phyloP scores from a whole-genome alignment of 371 early-diverging fungal species.

The Lichtheimia hyalospora region DNA sequence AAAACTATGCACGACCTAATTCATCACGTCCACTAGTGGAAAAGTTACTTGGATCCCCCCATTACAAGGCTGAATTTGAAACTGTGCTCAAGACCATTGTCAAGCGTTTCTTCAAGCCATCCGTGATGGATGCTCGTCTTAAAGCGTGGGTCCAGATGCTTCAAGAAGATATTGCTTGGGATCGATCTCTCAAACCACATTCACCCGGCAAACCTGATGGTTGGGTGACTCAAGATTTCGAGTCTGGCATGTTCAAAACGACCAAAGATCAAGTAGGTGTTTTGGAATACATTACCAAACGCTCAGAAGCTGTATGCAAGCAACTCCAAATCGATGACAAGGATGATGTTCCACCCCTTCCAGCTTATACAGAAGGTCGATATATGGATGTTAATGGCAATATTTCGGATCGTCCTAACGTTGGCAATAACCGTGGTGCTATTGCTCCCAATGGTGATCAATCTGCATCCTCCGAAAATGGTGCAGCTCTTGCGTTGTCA shows the following conservation, averaged over 20 bases:
- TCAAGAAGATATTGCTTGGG: slow-evolving; percentile 54
- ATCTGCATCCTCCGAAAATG: no score
- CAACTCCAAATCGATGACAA: slow-evolving; percentile 33
- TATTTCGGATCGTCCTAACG: background rate
- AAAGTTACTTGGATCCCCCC: slow-evolving; percentile 29
- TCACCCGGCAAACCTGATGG: slow-evolving; percentile 42
- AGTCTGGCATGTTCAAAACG: slow-evolving; percentile 37
- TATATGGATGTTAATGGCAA: background rate
- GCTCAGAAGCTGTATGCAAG: slow-evolving; percentile 23
- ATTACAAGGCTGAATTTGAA: slow-evolving; percentile 46
- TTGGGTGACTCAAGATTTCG: slow-evolving; percentile 41
- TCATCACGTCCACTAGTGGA: slow-evolving; percentile 35
- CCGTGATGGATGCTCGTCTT: slow-evolving; percentile 44
- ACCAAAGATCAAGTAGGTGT: slow-evolving; percentile 19
- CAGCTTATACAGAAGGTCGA: slow-evolving; percentile 29
- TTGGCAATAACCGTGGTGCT: no score
- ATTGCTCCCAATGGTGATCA: no score
- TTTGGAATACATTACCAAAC: slow-evolving; percentile 27
- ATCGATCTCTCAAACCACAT: slow-evolving; percentile 30
- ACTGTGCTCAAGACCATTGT: slow-evolving; percentile 48
- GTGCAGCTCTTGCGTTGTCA: no score
- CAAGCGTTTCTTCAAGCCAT: slow-evolving; percentile 54
- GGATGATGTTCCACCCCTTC: slow-evolving; percentile 41
- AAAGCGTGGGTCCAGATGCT: slow-evolving; percentile 51
- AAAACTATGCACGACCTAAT: slow-evolving; percentile 36